Base-by-base conservation (phyloP, 1,284 basidiomycete genomes). In the Fomitopsis schrenkii region DNA sequence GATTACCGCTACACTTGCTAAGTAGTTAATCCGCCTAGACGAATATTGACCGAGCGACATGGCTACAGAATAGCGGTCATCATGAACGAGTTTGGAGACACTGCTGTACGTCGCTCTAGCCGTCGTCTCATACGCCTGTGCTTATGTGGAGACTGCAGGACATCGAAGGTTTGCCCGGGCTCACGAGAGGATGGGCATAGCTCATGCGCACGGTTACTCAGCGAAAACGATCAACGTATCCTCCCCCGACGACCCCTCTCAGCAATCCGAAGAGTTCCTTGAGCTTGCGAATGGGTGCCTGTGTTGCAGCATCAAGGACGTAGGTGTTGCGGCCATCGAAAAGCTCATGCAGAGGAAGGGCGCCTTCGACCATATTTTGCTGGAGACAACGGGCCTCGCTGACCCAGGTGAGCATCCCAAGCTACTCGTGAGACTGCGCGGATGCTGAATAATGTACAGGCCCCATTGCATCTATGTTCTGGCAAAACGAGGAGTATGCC, bases 21-120 rank as follows among this genome's bases (percentile, higher is more conserved):
- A 59, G 30, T 38, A 17, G 38, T 38, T 52, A 50, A 52, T 9
- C 59, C 36, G 57, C 12, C 48, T 59, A 94, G 91, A 67, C 88
- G 94, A 41, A 96, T 97, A 64, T 77, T 98, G 63, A 95, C 91
- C 5, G 93, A 94, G 70, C 82, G 89, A 52, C 95, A 97, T 81
- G 95, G 95, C 1, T 94, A 95, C 71, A 86, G 92, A 45, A 97
- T 98, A 64, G 95, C 95, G 4, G 95, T 98, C 28, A 97, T 97
- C 69, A 95, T 98, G 94, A 98, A 97, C 71, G 95, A 95, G 71
- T 94, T 94, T 70, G 91, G 90, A 12, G 91, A 93, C 70, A 91
- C 90, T 44, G 88, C 89, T 68, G 90, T 91, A 68, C 69, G 86
- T 10, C 77, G 12, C 62, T 36, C 9, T 7, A n/a, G 19, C 54